Conservation (phyloP, 2,329 filamentous ascomycete genomes). For the Talaromyces islandicus region DNA sequence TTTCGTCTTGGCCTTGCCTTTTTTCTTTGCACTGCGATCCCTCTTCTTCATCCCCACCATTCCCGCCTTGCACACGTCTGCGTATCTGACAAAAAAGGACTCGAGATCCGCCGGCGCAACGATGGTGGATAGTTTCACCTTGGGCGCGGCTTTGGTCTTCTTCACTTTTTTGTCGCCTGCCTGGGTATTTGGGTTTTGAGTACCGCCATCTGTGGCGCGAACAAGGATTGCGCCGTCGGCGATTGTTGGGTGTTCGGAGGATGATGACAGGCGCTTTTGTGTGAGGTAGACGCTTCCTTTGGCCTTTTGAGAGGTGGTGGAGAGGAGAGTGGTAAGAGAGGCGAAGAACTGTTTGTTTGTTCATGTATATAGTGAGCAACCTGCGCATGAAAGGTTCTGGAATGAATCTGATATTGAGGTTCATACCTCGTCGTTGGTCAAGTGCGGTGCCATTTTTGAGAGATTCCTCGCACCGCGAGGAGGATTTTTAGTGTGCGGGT, state of each 20-base stretch:
- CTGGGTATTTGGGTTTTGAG: slow-evolving; percentile 39
- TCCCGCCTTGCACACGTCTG: slow-evolving; percentile 81
- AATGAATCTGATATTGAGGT: slow-evolving; percentile 3
- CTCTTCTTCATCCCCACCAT: slow-evolving; percentile 90
- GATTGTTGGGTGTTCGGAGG: slow-evolving; percentile 55
- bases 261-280: slow-evolving; percentile 38
- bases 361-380: slow-evolving; percentile 12
- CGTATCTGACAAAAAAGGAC: slow-evolving; percentile 75
- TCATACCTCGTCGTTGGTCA: slow-evolving; percentile 38
- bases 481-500: background rate
- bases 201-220: slow-evolving; percentile 75
- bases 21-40: slow-evolving; percentile 70
- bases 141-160: slow-evolving; percentile 44
- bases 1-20: slow-evolving; percentile 65
- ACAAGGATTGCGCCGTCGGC: slow-evolving; percentile 61
- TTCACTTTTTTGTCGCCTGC: slow-evolving; percentile 29
- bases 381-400: background rate
- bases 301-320: slow-evolving; percentile 31
- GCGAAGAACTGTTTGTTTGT: slow-evolving; percentile 34
- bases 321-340: slow-evolving; percentile 33
- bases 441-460: slow-evolving; percentile 26
- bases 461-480: background rate
- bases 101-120: slow-evolving; percentile 73
- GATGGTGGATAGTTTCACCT: slow-evolving; percentile 74
- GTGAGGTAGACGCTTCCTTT: slow-evolving; percentile 40